A percentile compares a stretch with the other conserved stretches of the same genome.
These are phyloP conservation scores for Aspergillus proliferans DNA, from an alignment of 2,329 filamentous ascomycete species.

Conservation along the genomic window DNA sequence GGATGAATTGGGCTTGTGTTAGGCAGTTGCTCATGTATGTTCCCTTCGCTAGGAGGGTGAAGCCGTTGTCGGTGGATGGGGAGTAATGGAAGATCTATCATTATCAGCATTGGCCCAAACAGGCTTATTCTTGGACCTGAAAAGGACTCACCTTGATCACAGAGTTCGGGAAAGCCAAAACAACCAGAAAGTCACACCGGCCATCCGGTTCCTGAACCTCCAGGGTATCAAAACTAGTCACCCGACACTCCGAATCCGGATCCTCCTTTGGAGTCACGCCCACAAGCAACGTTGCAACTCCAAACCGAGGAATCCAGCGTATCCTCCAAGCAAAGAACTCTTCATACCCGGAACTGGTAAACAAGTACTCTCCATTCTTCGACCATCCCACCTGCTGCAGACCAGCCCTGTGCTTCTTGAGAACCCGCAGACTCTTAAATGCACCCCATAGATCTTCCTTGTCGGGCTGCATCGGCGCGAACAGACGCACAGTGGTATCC, in stretches of 20 bases:
- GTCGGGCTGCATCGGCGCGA: conserved; percentile 14
- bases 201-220: conserved; percentile 19
- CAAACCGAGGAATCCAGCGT: conserved; percentile 47
- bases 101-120: conserved; percentile 8
- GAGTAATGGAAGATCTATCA: conserved; percentile 42
- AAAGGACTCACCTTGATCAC: conserved; percentile 51
- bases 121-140: conserved; percentile 1
- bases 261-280: conserved; percentile 44
- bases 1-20: conserved; percentile 52
- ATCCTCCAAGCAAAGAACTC: conserved; percentile 84
- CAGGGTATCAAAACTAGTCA: conserved; percentile 68
- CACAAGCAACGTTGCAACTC: conserved; percentile 49
- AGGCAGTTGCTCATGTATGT: conserved; percentile 68
- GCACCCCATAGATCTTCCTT: conserved; percentile 15
- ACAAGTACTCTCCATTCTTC: conserved; percentile 58
- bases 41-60: conserved; percentile 46
- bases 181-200: conserved; percentile 50
- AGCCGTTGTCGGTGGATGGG: conserved; percentile 15
- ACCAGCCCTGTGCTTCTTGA: conserved; percentile 75
- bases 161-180: conserved; percentile 79
- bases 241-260: conserved; percentile 62
- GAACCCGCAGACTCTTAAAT: conserved; percentile 53
- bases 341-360: conserved; percentile 81
- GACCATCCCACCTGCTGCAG: conserved; percentile 78
- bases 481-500: conserved; percentile 71